phyloP scores from a whole-genome alignment of 2,329 filamentous ascomycete species.

The Escovopsis weberi region DNA sequence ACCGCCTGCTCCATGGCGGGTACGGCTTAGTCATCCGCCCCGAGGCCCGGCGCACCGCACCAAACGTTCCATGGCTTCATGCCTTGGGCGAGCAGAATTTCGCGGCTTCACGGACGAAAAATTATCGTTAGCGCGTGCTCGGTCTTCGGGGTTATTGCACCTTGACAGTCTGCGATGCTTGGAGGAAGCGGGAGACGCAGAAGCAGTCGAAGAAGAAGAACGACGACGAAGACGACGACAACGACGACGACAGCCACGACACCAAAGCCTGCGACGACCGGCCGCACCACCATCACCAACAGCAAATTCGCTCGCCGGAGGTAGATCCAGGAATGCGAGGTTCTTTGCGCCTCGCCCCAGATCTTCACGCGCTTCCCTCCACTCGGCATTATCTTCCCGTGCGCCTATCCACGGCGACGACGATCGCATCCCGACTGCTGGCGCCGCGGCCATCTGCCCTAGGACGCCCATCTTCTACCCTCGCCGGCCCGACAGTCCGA shows the following conservation, averaged over 20 bases:
- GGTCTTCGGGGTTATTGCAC: too few species aligned
- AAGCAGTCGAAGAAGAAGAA: too few species aligned
- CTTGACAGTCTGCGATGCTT: too few species aligned
- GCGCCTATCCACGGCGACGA: not conserved
- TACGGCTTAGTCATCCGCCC: slow-evolving; percentile 21
- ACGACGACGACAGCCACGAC: too few species aligned
- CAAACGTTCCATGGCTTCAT: slow-evolving; percentile 1
- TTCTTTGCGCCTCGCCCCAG: slow-evolving; percentile 9
- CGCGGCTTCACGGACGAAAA: too few species aligned
- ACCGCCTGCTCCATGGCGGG: slow-evolving; percentile 15
- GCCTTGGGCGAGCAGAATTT: not conserved
- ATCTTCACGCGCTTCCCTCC: slow-evolving; percentile 2
- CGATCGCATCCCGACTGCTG: slow-evolving; percentile 1
- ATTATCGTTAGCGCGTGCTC: too few species aligned
- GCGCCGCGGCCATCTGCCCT: slow-evolving; percentile 7
- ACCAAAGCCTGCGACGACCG: not conserved
- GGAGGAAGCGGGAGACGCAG: too few species aligned
- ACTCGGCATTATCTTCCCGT: too few species aligned
- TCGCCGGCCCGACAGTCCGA: slow-evolving; percentile 1
- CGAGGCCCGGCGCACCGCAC: too few species aligned
- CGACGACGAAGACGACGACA: too few species aligned
- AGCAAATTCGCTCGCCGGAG: slow-evolving; percentile 7
- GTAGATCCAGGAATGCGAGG: slow-evolving; percentile 16
- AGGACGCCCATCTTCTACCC: slow-evolving; percentile 5
- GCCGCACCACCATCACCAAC: not conserved